Conservation (phyloP, 2,329 filamentous ascomycete genomes). For the Epichloe sibirici region DNA sequence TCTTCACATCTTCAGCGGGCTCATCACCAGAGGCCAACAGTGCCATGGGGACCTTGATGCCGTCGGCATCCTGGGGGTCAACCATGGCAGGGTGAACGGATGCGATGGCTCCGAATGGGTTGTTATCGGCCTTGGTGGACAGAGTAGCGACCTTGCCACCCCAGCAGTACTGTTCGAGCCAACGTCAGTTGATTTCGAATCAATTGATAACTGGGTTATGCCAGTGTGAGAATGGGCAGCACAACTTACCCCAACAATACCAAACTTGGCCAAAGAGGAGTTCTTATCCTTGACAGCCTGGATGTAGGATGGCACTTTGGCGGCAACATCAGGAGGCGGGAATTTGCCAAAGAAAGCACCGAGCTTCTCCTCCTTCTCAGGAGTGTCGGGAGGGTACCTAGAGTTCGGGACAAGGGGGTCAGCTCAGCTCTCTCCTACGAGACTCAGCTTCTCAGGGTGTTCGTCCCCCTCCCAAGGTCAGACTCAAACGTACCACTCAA, state of each 20-base stretch:
- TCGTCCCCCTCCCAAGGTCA: neutral
- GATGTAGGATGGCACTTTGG: conserved; percentile 41
- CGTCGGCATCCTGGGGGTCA: conserved; percentile 46
- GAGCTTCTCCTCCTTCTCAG: conserved; percentile 50
- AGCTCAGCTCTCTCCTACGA: neutral
- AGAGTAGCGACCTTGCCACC: conserved; percentile 54
- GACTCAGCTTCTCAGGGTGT: no score
- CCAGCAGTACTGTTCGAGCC: conserved; percentile 46
- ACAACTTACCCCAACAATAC: conserved; percentile 42
- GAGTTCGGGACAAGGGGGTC: neutral
- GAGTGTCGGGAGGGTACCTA: conserved; percentile 50
- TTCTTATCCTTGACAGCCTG: conserved; percentile 39
- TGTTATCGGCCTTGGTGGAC: conserved; percentile 34
- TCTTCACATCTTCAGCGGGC: conserved; percentile 38
- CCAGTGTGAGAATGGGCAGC: neutral
- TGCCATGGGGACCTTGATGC: conserved; percentile 47
- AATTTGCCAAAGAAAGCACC: conserved; percentile 44
- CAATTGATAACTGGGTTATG: neutral
- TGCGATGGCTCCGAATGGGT: conserved; percentile 42
- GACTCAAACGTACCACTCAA: conserved; percentile 31
- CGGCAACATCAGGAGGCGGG: conserved; percentile 34
- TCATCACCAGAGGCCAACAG: conserved; percentile 58
- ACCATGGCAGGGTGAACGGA: conserved; percentile 51
- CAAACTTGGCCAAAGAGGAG: conserved; percentile 45
- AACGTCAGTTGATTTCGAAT: neutral